Conservation (phyloP, 2,329 filamentous ascomycete species). For the Lasiodiplodia sp. region DNA sequence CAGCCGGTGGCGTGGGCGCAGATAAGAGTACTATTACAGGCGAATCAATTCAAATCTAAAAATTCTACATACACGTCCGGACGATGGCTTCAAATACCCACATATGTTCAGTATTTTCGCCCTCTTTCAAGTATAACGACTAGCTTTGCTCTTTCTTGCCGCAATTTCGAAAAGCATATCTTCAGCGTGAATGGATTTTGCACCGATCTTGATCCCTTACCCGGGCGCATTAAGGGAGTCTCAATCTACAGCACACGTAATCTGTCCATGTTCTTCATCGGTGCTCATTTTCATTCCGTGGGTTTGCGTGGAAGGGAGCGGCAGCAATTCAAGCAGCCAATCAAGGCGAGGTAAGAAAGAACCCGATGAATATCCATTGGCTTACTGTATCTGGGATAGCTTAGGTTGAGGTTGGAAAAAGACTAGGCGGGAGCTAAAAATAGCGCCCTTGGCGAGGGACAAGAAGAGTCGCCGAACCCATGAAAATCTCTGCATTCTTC, state of each 20-base stretch:
- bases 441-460: background rate
- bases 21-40: no score
- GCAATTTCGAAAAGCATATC: background rate
- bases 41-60: no score
- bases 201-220: background rate
- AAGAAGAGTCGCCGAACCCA: background rate
- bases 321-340: background rate
- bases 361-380: background rate
- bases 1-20: background rate
- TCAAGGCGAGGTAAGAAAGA: background rate
- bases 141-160: background rate
- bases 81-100: no score
- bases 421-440: background rate
- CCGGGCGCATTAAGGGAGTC: background rate
- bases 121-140: background rate
- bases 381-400: no score
- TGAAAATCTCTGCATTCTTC: background rate
- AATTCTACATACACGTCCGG: no score
- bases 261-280: no score
- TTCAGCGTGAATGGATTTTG: background rate
- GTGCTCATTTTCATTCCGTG: background rate
- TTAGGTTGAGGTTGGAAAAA: background rate
- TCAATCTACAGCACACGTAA: no score
- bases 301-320: background rate
- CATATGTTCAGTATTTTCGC: background rate